A percentile compares a stretch with the other conserved stretches of the same genome.
These are phyloP conservation scores for Stereum hirsutum DNA, from an alignment of 1,284 basidiomycete species.

Conservation along the genomic window DNA sequence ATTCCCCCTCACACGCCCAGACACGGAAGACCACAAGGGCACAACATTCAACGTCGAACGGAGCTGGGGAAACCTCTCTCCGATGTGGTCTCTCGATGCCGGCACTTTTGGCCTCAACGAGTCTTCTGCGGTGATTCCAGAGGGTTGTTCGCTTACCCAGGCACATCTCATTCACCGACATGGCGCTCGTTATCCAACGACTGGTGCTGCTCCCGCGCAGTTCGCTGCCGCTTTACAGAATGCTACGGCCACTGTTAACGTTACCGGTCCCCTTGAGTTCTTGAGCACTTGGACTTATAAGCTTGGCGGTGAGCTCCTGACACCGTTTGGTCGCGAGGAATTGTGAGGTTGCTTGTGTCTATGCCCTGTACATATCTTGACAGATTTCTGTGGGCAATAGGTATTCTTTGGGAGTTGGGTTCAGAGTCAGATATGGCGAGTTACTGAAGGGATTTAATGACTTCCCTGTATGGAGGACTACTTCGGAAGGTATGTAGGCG, in stretches of 20 bases:
- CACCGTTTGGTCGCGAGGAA: constrained; percentile 46
- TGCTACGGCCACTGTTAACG: constrained; percentile 22
- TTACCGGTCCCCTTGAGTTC: constrained; percentile 39
- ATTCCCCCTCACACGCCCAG: constrained; percentile 16
- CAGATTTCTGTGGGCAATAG: constrained; percentile 16
- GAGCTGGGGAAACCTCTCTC: constrained; percentile 48
- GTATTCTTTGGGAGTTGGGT: constrained; percentile 38
- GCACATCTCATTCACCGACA: constrained; percentile 49
- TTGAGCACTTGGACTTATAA: constrained; percentile 46
- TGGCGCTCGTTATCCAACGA: constrained; percentile 44
- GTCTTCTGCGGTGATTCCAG: constrained; percentile 38
- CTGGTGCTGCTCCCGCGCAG: constrained; percentile 23
- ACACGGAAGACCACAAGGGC: constrained; percentile 9
- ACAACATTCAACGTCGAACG: constrained; percentile 16
- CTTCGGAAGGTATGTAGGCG: constrained; percentile 32
- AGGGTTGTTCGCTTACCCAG: constrained; percentile 38
- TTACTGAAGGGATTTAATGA: constrained; percentile 42
- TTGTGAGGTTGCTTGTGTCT: constrained; percentile 28
- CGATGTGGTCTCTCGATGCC: constrained; percentile 45
- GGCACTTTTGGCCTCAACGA: constrained; percentile 39
- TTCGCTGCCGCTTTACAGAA: constrained; percentile 35
- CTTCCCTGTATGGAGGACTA: constrained; percentile 54
- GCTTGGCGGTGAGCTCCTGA: constrained; percentile 48
- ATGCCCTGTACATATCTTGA: no score
- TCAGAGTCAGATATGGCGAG: constrained; percentile 46